Evolutionary conservation across 805 yeast genomes (phyloP), one percentile per base, ranked within the genome.

Genomic region (Nakazawaea wyomingensis): DNA sequence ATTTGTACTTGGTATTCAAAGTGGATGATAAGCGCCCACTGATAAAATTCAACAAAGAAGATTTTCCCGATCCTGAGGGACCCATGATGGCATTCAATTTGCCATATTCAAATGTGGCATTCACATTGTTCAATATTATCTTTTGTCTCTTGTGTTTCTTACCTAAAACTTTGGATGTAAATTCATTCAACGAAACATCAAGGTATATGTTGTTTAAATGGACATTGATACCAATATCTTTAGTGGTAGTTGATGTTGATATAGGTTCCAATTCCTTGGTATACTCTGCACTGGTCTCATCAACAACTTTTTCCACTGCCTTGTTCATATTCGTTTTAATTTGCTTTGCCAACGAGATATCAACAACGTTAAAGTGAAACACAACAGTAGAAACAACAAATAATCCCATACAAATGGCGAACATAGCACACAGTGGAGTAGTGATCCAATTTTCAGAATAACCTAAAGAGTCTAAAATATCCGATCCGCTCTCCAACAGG

Each of bases 11-110:
- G 0, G 62, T 59, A 29, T 45, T 43, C n/a, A 58, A 44, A 47
- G 54, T 60, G 2, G 72, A 66, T 16, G 60, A 59, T 10, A 75
- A 56, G 44, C 88, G 65, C 17, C 76, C 72, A 4, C 89, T 76
- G 30, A 80, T 60, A 35, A 67, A 59, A 54, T 78, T 80, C 45
- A 80, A 59, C 35, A 81, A 54, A 0, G 85, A 75, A 1, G 84
- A 76, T 52, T 80, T 80, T 9, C 86, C 87, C 1, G 82, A 75
- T 1, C 86, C 86, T 4, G 85, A 79, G 1, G 86, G 85, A 0
- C 87, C 87, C 77, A 80, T 72, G 32, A 80, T 78, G 2, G 80
- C 85, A 51, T 78, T 80, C 16, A 80, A 64, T 27, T 68, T 63
- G 14, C 78, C 76, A 4, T 75, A 68, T 29, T 60, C 60, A 52